These are phyloP conservation scores for Cryptosporidium ubiquitum DNA, from an alignment of 169 alveolate genomes.

Conservation along the genomic window DNA sequence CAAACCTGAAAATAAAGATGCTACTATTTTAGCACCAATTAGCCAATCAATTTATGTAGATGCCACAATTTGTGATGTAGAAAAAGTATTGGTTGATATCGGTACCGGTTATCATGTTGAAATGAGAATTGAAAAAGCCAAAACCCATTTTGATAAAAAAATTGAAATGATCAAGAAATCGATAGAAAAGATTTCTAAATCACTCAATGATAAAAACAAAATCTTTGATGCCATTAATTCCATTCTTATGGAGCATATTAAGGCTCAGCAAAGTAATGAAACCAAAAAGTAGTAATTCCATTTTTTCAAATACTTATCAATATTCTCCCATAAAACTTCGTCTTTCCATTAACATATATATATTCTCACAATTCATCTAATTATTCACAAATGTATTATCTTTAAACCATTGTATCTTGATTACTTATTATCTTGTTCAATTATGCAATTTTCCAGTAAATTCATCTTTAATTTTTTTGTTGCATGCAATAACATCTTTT, in stretches of 20 bases:
- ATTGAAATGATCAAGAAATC: slow-evolving; percentile 59
- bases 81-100: slow-evolving; percentile 52
- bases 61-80: slow-evolving; percentile 40
- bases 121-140: slow-evolving; percentile 35
- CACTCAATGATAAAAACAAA: slow-evolving; percentile 38
- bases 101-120: slow-evolving; percentile 74
- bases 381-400: background rate
- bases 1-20: slow-evolving; percentile 52
- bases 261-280: slow-evolving; percentile 16
- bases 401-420: background rate
- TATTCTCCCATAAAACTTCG: too few species aligned
- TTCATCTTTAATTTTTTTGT: too few species aligned
- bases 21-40: slow-evolving; percentile 40
- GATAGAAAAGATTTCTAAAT: slow-evolving; percentile 45
- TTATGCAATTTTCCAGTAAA: background rate
- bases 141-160: slow-evolving; percentile 49
- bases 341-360: background rate
- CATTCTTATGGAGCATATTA: slow-evolving; percentile 42
- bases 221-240: slow-evolving; percentile 63
- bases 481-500: background rate
- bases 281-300: background rate
- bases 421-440: too few species aligned
- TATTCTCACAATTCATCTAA: too few species aligned
- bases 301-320: background rate
- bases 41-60: slow-evolving; percentile 65